These are phyloP conservation scores for Hymenoscyphus occultus DNA, from an alignment of 2,329 filamentous ascomycete genomes.

Conservation along the genomic window DNA sequence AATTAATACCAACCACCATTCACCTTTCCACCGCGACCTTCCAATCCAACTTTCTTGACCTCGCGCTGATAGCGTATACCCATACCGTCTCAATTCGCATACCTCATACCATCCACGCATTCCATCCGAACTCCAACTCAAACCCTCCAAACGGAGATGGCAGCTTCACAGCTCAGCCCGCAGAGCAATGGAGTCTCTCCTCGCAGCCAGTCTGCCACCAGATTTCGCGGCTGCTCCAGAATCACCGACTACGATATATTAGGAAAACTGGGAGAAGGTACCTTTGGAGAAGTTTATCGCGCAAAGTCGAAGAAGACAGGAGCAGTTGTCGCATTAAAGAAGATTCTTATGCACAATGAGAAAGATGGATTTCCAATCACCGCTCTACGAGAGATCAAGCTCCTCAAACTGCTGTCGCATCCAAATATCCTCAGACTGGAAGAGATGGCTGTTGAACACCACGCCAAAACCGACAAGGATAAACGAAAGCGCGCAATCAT, in stretches of 20 bases:
- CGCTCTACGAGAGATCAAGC: slow-evolving; percentile 93
- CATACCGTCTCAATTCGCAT: background rate
- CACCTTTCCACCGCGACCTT: background rate
- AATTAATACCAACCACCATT: background rate
- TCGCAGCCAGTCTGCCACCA: slow-evolving; percentile 54
- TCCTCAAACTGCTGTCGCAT: slow-evolving; percentile 92
- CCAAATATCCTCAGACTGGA: slow-evolving; percentile 81
- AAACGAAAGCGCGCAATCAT: slow-evolving; percentile 81
- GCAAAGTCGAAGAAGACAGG: slow-evolving; percentile 74
- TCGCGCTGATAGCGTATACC: background rate
- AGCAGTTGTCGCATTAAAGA: slow-evolving; percentile 83
- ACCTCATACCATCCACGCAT: background rate
- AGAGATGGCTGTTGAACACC: slow-evolving; percentile 91
- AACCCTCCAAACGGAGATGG: slow-evolving; percentile 18
- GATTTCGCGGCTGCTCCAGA: slow-evolving; percentile 80
- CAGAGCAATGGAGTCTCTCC: slow-evolving; percentile 44
- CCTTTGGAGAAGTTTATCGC: slow-evolving; percentile 96
- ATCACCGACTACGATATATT: slow-evolving; percentile 77
- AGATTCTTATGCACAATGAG: slow-evolving; percentile 99
- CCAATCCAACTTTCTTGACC: background rate
- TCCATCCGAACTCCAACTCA: background rate
- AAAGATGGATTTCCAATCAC: slow-evolving; percentile 99
- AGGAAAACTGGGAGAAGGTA: slow-evolving; percentile 88
- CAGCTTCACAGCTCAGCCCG: slow-evolving; percentile 20
- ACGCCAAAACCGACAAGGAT: slow-evolving; percentile 53